Base-by-base conservation (phyloP, 2,329 filamentous ascomycete species). In the Phialocephala subalpina region DNA sequence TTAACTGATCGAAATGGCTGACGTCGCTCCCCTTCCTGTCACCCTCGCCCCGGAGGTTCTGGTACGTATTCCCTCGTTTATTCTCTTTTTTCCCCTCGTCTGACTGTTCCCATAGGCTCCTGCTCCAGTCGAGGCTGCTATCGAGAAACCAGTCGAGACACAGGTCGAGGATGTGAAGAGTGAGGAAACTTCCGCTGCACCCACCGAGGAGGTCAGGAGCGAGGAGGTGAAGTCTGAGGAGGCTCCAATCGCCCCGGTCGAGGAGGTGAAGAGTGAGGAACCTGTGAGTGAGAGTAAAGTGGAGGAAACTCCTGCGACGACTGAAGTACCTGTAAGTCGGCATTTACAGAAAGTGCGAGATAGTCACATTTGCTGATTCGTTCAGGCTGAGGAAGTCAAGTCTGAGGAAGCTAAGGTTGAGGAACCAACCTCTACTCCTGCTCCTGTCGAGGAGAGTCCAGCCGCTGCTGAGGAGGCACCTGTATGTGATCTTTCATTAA, bases 1-100 rank as follows among this genome's bases (percentile, higher is more conserved):
- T 68, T 68, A 57, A 68, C 58, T 68, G 66, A 68, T 69, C 63
- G 62, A 60, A 67, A 69, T 69, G 67, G 58, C 67, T 9, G 67
- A 69, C 56, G 27, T 49, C 7, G 36, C 47, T 27, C 52, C 47
- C 35, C 49, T 53, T 9, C 18, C 61, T 33, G 60, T 65, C 36
- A 42, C 61, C 12, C 61, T 67, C 57, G 49, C 62, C 22, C 66
- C 63, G 9, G 66, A 65, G 62, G 64, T 64, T 61, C 63, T 63
- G 49, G 65, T 67, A 67, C 42, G 62, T 56, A 8, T 25, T 42
- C n/a, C 25, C 35, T 25, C 29, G n/a, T 42, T 25, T 7, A 25
- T 12, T 3, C 7, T 59, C 36, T 14, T 49, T 12, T 12, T 53
- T 5, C 16, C 7, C 25, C n/a, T 52, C 20, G 3, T 12, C 16